phyloP scores from a whole-genome alignment of 192 early-diverging fungal genomes.

The Umbelopsis ramanniana region DNA sequence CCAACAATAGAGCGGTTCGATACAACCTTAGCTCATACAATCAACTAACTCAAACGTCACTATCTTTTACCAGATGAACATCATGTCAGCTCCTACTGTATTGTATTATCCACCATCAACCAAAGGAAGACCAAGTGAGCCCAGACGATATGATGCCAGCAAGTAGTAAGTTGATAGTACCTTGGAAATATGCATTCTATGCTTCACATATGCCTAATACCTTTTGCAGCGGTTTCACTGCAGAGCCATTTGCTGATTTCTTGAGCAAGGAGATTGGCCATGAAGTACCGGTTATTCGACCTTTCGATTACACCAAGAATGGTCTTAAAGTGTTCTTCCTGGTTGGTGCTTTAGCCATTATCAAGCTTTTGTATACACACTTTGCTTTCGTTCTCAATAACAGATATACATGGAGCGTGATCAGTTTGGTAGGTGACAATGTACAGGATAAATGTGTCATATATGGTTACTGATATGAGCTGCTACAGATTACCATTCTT shows the following conservation, averaged over 20 bases:
- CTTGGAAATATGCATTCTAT: neutral
- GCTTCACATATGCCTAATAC: neutral
- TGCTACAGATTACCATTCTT: conserved; percentile 59
- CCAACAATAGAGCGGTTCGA: neutral
- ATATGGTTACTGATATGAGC: neutral
- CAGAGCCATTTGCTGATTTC: conserved; percentile 68
- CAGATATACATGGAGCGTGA: conserved; percentile 60
- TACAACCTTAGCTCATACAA: too few species aligned
- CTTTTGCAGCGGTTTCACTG: conserved; percentile 57
- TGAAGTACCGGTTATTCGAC: conserved; percentile 49
- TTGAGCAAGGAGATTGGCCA: conserved; percentile 46
- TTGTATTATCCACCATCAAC: conserved; percentile 71
- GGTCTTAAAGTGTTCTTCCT: conserved; percentile 40
- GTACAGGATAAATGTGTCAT: neutral
- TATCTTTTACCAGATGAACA: neutral
- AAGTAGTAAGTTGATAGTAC: conserved; percentile 39
- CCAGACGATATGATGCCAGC: conserved; percentile 64
- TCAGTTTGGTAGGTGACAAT: conserved; percentile 50
- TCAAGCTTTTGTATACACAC: conserved; percentile 46
- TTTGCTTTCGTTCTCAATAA: conserved; percentile 51
- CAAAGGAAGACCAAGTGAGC: conserved; percentile 45
- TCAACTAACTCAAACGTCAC: too few species aligned
- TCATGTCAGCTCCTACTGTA: conserved; percentile 63
- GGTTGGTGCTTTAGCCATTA: conserved; percentile 35
- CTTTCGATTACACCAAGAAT: conserved; percentile 59